phyloP scores from a whole-genome alignment of 805 yeast species.

The Yarrowia sp. region DNA sequence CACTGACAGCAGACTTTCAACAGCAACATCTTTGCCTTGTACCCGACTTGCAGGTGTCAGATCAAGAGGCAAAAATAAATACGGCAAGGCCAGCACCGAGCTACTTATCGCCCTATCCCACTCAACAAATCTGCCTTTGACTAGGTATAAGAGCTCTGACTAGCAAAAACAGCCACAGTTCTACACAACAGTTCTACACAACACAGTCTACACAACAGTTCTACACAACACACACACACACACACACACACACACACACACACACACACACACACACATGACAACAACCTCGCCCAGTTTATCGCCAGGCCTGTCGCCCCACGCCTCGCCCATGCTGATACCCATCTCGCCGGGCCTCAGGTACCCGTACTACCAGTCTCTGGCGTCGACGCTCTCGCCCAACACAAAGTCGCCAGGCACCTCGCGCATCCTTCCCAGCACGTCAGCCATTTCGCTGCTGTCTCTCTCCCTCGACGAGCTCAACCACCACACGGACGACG shows the following conservation, averaged over 20 bases:
- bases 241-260: background rate
- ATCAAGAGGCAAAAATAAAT: background rate
- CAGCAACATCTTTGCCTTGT: constrained; percentile 1
- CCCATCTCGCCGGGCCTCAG: constrained; percentile 17
- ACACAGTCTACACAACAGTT: no score
- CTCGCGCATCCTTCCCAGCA: constrained; percentile 26
- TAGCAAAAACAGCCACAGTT: no score
- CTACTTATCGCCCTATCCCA: no score
- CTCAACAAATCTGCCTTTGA: no score
- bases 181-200: no score
- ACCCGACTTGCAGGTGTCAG: background rate
- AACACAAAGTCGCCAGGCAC: constrained; percentile 11
- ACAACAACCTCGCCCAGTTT: background rate
- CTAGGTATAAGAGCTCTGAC: no score
- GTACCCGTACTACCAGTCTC: constrained; percentile 24
- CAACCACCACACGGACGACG: constrained; percentile 5
- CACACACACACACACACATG: background rate
- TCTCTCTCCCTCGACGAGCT: constrained; percentile 12
- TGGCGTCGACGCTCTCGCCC: constrained; percentile 3
- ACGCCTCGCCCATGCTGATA: constrained; percentile 25
- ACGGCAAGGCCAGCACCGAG: no score
- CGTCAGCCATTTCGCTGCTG: constrained; percentile 25
- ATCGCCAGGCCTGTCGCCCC: constrained; percentile 9
- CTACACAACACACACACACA: background rate
- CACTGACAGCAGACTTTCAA: background rate